These are phyloP conservation scores for Solanum chilense DNA, from an alignment of 257 asterid species.

Conservation along the genomic window DNA sequence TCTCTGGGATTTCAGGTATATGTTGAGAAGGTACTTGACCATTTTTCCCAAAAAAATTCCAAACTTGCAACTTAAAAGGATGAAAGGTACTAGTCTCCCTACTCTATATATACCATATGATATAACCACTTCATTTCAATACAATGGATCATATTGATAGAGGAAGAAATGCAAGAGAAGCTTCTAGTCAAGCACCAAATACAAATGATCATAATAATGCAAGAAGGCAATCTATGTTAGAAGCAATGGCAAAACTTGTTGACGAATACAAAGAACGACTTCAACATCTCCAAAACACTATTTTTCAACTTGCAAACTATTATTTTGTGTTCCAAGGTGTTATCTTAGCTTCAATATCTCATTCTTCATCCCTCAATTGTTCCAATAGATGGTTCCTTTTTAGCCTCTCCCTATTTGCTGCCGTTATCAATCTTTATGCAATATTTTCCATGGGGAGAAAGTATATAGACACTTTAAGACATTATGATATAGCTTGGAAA, in stretches of 20 bases:
- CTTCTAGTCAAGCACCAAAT: not conserved
- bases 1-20: no score
- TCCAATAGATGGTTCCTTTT: constrained; percentile 1
- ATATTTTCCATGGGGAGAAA: not conserved
- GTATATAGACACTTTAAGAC: not conserved
- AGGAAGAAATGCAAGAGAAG: not conserved
- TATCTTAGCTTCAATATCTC: constrained; percentile 4
- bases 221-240: not conserved
- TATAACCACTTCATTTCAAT: not conserved
- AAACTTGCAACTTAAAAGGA: not conserved
- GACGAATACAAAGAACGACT: constrained; percentile 2
- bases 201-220: not conserved
- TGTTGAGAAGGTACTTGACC: no score
- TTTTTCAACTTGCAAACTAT: constrained; percentile 18
- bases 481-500: not conserved
- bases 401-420: constrained; percentile 10
- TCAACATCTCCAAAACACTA: constrained; percentile 4
- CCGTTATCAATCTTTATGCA: constrained; percentile 10
- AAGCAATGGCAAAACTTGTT: not conserved
- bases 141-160: not conserved
- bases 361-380: not conserved
- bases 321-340: constrained; percentile 21
- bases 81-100: not conserved
- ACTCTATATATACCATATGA: not conserved
- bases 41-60: no score